Percentiles rank a stretch among this genome's conserved stretches.
phyloP scores from a whole-genome alignment of 2,329 filamentous ascomycete genomes.

The Neopestalotiopsis sp. region DNA sequence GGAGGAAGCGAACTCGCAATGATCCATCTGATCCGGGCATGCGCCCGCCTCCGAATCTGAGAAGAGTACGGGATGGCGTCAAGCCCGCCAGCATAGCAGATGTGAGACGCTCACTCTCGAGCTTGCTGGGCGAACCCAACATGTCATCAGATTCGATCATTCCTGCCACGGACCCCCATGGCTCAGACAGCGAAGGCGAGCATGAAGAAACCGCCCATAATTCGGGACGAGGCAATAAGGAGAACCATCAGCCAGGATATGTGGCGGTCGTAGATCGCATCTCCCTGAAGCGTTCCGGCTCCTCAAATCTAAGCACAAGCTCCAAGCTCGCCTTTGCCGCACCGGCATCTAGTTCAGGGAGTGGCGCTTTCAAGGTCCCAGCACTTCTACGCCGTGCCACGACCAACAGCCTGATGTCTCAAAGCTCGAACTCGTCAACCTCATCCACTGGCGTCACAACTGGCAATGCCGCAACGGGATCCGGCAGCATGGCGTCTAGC shows the following conservation, averaged over 20 bases:
- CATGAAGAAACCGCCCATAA: slow-evolving; percentile 49
- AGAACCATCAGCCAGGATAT: slow-evolving; percentile 49
- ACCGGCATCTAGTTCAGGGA: slow-evolving; percentile 41
- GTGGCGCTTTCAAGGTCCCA: slow-evolving; percentile 68
- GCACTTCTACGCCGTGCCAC: slow-evolving; percentile 76
- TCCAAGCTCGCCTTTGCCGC: slow-evolving; percentile 63
- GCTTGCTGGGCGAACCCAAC: slow-evolving; percentile 72
- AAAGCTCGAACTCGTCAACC: slow-evolving; percentile 26
- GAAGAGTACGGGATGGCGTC: slow-evolving; percentile 65
- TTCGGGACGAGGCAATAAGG: slow-evolving; percentile 47
- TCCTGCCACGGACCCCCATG: slow-evolving; percentile 48
- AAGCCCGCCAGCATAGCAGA: slow-evolving; percentile 80
- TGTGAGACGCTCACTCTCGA: slow-evolving; percentile 82
- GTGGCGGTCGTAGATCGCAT: slow-evolving; percentile 74
- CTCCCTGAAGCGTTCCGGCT: slow-evolving; percentile 65
- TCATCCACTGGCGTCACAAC: slow-evolving; percentile 9
- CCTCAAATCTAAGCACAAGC: slow-evolving; percentile 41
- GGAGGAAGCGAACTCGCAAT: slow-evolving; percentile 36
- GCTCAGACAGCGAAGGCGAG: slow-evolving; percentile 59
- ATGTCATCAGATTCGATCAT: slow-evolving; percentile 50
- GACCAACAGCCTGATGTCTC: slow-evolving; percentile 58
- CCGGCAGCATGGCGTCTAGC: slow-evolving; percentile 31
- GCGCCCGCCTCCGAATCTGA: slow-evolving; percentile 63
- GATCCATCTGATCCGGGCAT: slow-evolving; percentile 35
- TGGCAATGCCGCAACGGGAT: not conserved